Evolutionary conservation across 164 flowering plant genomes (phyloP), one percentile per base, ranked within the genome.

Genomic region (Buxus sempervirens): DNA sequence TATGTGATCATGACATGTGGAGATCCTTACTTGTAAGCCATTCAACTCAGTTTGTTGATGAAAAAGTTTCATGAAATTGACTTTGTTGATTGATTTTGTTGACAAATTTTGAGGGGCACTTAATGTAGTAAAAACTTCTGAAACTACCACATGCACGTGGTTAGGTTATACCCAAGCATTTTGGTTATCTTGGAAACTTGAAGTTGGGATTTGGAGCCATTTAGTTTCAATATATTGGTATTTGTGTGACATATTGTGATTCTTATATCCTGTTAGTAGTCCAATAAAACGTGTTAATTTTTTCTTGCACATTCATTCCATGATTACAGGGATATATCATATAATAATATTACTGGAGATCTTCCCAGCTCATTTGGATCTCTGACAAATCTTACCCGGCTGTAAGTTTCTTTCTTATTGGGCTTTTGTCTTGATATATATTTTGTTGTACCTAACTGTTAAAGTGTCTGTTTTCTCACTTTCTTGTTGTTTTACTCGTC

Each of bases 311-410:
- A 36, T 32, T 36, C 53, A 23, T 14, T 60, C 18, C 24, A 10
- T 12, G 19, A 41, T 72, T 71, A 21, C 84, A 93, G 98, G 96
- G 96, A 93, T 73, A 66, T 93, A 55, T 90, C 96, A 5, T 75
- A 72, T 78, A 90, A 93, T 75, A 68, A 76, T 65, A 83, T 90
- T 57, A 72, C 80, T 21, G 95, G 95, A 67, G 96, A 93, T 77
- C 82, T 90, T 9, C 98, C 98, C 10, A 79, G 76, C 67, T 90
- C 98, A 64, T 86, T 90, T 74, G 77, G 65, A 73, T 60, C 82
- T 51, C 60, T 90, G 82, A 80, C 69, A 61, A 90, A 79, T 73
- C 89, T 93, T 64, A 73, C 80, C 20, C 68, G 60, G 75, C 73
- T 93, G 98, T 93, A 68, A 82, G 96, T 81, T 65, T 42, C 58